These are phyloP conservation scores for Metschnikowia rubicola DNA, from an alignment of 805 yeast species.

Conservation along the genomic window DNA sequence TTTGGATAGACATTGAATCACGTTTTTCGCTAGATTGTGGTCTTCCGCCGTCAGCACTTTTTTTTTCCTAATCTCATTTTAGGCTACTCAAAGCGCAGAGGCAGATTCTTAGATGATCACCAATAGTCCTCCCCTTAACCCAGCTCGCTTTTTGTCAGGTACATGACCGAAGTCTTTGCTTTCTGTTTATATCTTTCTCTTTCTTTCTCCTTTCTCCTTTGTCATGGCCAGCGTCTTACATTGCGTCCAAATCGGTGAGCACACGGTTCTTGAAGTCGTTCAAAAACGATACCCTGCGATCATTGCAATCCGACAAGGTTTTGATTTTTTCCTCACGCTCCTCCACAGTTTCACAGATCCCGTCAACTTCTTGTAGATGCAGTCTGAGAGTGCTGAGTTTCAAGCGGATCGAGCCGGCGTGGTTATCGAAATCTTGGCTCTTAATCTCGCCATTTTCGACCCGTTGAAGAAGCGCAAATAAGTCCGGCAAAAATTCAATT, in stretches of 20 bases:
- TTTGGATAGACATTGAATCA: too few relatives aligned
- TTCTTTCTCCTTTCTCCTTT: neutral
- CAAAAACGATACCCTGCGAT: conserved; percentile 24
- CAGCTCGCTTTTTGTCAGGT: too few relatives aligned
- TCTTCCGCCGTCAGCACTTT: too few relatives aligned
- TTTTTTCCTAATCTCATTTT: too few relatives aligned
- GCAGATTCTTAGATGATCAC: too few relatives aligned
- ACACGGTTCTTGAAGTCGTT: conserved; percentile 15
- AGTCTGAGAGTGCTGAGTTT: conserved; percentile 35
- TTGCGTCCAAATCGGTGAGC: conserved; percentile 5
- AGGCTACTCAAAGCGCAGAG: too few relatives aligned
- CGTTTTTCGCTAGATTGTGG: too few relatives aligned
- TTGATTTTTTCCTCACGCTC: conserved; percentile 29
- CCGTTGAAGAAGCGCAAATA: conserved; percentile 33
- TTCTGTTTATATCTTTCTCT: neutral
- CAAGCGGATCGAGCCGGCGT: conserved; percentile 44
- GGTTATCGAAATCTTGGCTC: conserved; percentile 42
- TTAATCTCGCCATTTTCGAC: conserved; percentile 33
- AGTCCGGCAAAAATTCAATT: conserved; percentile 37
- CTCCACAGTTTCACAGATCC: conserved; percentile 41
- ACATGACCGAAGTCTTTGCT: neutral
- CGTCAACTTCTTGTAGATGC: conserved; percentile 41
- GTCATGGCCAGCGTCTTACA: neutral
- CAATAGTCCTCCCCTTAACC: too few relatives aligned
- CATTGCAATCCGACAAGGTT: conserved; percentile 29